phyloP scores from a whole-genome alignment of 176 grass and related monocot genomes.

The Luzula sylvatica region DNA sequence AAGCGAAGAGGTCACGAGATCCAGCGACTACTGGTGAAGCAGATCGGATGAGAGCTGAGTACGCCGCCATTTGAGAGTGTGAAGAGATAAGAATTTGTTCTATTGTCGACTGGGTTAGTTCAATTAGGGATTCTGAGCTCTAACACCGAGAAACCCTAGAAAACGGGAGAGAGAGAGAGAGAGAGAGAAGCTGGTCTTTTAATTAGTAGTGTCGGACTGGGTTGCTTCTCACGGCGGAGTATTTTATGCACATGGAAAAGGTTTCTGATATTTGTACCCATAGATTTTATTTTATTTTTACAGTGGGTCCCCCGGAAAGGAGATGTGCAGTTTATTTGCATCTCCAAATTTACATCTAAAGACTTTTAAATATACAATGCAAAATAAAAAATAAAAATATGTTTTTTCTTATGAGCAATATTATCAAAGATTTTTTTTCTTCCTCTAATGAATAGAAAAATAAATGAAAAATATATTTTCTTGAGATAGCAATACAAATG shows the following conservation, averaged over 20 bases:
- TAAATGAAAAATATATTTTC: no score
- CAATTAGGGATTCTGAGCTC: not conserved
- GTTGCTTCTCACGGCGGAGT: slow-evolving; percentile 18
- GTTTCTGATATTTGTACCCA: slow-evolving; percentile 12
- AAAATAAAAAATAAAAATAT: no score
- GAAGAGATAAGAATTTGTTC: not conserved
- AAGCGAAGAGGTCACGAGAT: slow-evolving; percentile 28
- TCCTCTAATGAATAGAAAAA: no score
- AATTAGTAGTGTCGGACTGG: not conserved
- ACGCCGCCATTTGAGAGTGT: slow-evolving; percentile 30
- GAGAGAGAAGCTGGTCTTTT: not conserved
- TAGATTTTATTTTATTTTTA: not conserved
- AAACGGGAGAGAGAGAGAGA: not conserved
- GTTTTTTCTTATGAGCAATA: no score
- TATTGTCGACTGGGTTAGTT: not conserved
- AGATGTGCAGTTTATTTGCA: no score
- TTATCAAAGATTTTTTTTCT: no score
- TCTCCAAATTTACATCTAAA: no score
- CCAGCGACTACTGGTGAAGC: slow-evolving; percentile 22
- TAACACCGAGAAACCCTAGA: not conserved
- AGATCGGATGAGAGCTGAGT: slow-evolving; percentile 36
- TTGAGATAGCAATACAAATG: no score
- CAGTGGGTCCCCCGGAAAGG: not conserved
- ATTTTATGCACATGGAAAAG: slow-evolving; percentile 19
- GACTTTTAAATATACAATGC: no score